Percentiles rank a stretch among this genome's conserved stretches.
Conservation (phyloP, 495 filamentous ascomycete species). For the Amniculicola lignicola region DNA sequence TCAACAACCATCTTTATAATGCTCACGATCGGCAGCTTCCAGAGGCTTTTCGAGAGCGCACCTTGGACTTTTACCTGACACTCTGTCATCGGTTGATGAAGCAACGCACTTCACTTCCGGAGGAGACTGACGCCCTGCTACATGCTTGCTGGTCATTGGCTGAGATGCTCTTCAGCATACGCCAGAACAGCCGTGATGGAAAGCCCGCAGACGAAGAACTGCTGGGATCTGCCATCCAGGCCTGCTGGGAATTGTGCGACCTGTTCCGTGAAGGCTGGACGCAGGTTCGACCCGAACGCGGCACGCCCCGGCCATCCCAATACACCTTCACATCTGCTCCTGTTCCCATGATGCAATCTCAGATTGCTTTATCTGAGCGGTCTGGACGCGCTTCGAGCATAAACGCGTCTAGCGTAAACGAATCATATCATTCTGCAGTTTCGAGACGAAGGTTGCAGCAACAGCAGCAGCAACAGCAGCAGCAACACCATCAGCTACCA, state of each 20-base stretch:
- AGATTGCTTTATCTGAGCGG: slow-evolving; percentile 40
- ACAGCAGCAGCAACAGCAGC: too few species aligned
- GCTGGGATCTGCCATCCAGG: slow-evolving; percentile 79
- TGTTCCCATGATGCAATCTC: not conserved
- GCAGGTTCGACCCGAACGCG: slow-evolving; percentile 78
- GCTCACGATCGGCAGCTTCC: slow-evolving; percentile 82
- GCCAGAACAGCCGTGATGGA: slow-evolving; percentile 74
- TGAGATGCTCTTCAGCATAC: slow-evolving; percentile 90
- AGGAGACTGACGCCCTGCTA: slow-evolving; percentile 77
- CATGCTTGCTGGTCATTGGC: slow-evolving; percentile 87
- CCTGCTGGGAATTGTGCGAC: slow-evolving; percentile 94
- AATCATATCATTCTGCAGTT: slow-evolving; percentile 30
- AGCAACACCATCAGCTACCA: too few species aligned
- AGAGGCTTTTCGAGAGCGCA: slow-evolving; percentile 83
- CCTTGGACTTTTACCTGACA: slow-evolving; percentile 90
- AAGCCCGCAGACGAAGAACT: slow-evolving; percentile 76
- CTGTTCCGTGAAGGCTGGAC: slow-evolving; percentile 93
- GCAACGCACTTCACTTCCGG: slow-evolving; percentile 70
- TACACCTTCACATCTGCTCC: slow-evolving; percentile 56
- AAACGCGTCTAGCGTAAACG: slow-evolving; percentile 41
- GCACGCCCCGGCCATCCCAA: slow-evolving; percentile 80
- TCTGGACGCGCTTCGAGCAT: slow-evolving; percentile 45
- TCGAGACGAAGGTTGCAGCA: slow-evolving; percentile 21
- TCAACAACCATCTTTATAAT: slow-evolving; percentile 93
- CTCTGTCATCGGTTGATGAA: slow-evolving; percentile 93